Conservation (phyloP, 768 basidiomycete species). For the Russula sp. region DNA sequence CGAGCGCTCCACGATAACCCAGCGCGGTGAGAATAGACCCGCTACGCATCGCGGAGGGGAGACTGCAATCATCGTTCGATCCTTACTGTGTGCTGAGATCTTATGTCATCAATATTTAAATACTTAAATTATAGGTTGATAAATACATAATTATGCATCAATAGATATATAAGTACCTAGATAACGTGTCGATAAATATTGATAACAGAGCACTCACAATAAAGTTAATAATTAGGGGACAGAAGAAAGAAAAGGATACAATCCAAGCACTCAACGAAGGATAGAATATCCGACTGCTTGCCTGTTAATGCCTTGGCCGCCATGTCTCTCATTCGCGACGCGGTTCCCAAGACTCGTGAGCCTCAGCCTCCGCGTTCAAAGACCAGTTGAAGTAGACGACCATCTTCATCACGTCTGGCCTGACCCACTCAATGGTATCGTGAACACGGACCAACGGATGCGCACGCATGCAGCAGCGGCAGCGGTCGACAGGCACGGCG, state of each 20-base stretch:
- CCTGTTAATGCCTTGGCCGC: neutral
- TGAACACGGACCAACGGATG: conserved; percentile 5
- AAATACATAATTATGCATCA: neutral
- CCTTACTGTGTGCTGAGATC: neutral
- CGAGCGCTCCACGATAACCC: conserved; percentile 15
- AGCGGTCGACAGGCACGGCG: neutral
- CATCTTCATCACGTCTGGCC: conserved; percentile 14
- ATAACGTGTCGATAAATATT: too few relatives aligned
- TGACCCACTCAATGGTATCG: conserved; percentile 10
- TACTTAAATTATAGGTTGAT: neutral
- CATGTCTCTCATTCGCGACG: neutral
- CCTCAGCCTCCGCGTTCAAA: conserved; percentile 5
- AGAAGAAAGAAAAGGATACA: too few relatives aligned
- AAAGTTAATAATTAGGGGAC: too few relatives aligned
- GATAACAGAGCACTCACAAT: too few relatives aligned
- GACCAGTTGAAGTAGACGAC: conserved; percentile 5
- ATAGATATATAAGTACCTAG: neutral
- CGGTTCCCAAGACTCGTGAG: conserved; percentile 6
- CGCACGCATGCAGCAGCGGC: neutral
- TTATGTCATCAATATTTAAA: neutral
- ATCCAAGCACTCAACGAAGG: too few relatives aligned
- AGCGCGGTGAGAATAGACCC: conserved; percentile 1
- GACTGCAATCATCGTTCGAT: too few relatives aligned
- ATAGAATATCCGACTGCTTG: too few relatives aligned
- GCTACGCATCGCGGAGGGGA: neutral